Base-by-base conservation (phyloP, 306 rosid genomes). In the Chamaecrista fasciculata region DNA sequence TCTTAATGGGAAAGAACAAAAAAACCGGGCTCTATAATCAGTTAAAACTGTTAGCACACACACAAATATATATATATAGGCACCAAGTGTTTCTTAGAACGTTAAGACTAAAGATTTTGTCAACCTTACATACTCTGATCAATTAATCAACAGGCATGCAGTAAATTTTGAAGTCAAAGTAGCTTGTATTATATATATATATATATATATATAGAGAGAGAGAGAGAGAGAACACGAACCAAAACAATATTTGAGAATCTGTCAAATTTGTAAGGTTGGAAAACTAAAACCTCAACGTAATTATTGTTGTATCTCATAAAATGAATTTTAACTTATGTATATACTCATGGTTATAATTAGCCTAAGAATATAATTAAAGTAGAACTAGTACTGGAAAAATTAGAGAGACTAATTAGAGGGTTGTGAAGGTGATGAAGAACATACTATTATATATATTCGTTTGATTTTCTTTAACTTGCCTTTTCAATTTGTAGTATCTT, bases 351-450 rank as follows among this genome's bases (percentile, higher is more conserved):
- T 40, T 40, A 37, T n/a, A n/a, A n/a, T n/a, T n/a, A 37, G 47
- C 47, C 12, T 67, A 19, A 18, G 20, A 48, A 26, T 2, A 20
- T 7, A 49, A 50, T n/a, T n/a, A n/a, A n/a, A n/a, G n/a, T n/a
- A n/a, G n/a, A n/a, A n/a, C n/a, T n/a, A n/a, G n/a, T 46, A 31
- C 15, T 24, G 64, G 19, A n/a, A 53, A 39, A 10, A 2, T 55
- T 44, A 51, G n/a, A 18, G 53, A n/a, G 7, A n/a, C 9, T 4
- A n/a, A 4, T 3, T 6, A 47, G 25, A 16, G 24, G 24, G 53
- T 16, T 47, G 78, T 77, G 37, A 86, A 25, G 78, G 78, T n/a
- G n/a, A n/a, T 82, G 76, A 79, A 83, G 68, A 81, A 11, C 28
- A 21, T 33, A 11, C 77, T n/a, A n/a, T n/a, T n/a, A n/a, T n/a